Evolutionary conservation across 148 eudicot genomes (phyloP).

Genomic region (Cornus florida): DNA sequence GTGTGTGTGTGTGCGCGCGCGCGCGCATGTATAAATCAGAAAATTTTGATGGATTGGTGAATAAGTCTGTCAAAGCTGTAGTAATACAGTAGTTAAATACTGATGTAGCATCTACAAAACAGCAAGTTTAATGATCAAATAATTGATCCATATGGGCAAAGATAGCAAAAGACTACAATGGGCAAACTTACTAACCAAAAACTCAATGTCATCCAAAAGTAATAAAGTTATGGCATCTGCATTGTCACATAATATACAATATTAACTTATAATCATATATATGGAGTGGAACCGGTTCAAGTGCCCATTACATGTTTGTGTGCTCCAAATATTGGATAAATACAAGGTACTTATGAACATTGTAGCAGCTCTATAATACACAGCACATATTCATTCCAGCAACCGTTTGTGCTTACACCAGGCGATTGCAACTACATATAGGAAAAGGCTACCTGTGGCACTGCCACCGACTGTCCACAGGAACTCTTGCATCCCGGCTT

Average conservation of each 20-base stretch:
- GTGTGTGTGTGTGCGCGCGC: no score
- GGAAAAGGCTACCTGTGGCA: conserved; percentile 55
- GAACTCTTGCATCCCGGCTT: conserved; percentile 57
- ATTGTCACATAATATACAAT: not conserved
- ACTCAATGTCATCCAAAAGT: not conserved
- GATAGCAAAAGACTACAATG: no score
- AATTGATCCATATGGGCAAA: no score
- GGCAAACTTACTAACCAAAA: not conserved
- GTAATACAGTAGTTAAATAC: no score
- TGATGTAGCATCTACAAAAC: no score
- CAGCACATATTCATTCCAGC: conserved; percentile 46
- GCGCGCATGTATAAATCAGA: no score
- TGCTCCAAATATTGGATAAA: not conserved
- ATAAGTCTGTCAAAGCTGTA: no score
- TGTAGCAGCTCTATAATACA: not conserved
- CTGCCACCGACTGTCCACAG: conserved; percentile 91
- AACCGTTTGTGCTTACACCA: conserved; percentile 90
- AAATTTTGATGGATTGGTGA: no score
- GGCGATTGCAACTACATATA: conserved; percentile 77
- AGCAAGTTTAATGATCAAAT: no score
- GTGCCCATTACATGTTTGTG: not conserved
- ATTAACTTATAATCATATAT: not conserved
- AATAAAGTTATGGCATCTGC: not conserved
- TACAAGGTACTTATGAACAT: not conserved
- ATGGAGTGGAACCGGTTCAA: not conserved